Percentiles rank a stretch among this genome's conserved stretches.
Conservation (phyloP, 2,329 filamentous ascomycete species). For the Orbilia blumenaviensis region DNA sequence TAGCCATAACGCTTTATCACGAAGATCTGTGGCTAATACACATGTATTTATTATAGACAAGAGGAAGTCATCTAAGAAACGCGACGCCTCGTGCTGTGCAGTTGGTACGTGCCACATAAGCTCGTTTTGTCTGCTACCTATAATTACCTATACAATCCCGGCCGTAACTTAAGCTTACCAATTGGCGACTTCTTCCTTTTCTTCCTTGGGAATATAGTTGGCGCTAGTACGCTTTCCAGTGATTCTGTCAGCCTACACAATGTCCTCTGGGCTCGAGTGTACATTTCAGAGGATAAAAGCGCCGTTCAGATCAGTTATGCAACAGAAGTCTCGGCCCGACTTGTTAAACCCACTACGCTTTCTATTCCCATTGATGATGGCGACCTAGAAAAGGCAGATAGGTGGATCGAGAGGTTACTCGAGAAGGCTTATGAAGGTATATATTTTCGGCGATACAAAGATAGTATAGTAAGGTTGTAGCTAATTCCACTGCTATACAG, state of each 20-base stretch:
- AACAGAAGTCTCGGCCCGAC: slow-evolving; percentile 67
- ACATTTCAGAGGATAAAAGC: slow-evolving; percentile 63
- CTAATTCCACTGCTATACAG: slow-evolving; percentile 21
- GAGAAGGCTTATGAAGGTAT: slow-evolving; percentile 68
- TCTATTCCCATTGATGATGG: slow-evolving; percentile 70
- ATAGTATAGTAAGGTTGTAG: neutral
- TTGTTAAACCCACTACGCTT: slow-evolving; percentile 70
- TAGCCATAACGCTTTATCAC: no score
- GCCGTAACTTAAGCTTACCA: slow-evolving; percentile 3
- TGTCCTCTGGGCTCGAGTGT: slow-evolving; percentile 79
- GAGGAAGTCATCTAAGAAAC: slow-evolving; percentile 43
- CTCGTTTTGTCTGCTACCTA: neutral
- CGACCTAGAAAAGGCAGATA: slow-evolving; percentile 64
- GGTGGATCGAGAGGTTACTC: slow-evolving; percentile 74
- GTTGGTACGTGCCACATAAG: slow-evolving; percentile 27
- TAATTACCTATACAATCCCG: neutral
- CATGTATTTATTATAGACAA: slow-evolving; percentile 3
- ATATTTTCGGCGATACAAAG: neutral
- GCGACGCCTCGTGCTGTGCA: slow-evolving; percentile 34
- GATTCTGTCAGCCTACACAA: slow-evolving; percentile 78
- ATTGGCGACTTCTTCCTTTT: neutral
- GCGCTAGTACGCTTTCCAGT: neutral
- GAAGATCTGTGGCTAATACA: neutral
- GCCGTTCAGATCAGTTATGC: slow-evolving; percentile 77
- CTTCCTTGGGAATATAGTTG: neutral